Evolutionary conservation across 192 early-diverging fungal genomes (phyloP), one percentile per base, ranked within the genome.

Genomic region (Dissophora ornata): DNA sequence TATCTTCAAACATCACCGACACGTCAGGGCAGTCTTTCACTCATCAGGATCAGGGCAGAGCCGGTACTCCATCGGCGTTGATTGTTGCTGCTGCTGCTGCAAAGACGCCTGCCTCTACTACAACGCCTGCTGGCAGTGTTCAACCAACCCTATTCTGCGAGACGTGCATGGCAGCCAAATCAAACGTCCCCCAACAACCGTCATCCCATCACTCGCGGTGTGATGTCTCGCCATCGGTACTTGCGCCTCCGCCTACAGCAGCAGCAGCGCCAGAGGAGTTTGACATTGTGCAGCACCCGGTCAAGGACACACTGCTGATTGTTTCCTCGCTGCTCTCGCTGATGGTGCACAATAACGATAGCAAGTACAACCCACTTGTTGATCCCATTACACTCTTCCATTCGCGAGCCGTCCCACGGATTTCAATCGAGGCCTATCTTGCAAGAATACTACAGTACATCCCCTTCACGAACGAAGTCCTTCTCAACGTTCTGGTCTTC

Each of bases 401-500:
- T 66, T 88, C 90, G 29, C 78, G 90, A 26, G 78, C 90, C 0
- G 80, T 90, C 8, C 91, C 92, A 6, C 69, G 71, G 10, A 94
- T 94, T 44, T 79, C 85, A 4, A 67, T 92, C 30, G 79, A 80
- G 26, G 86, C 86, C 19, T 94, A 94, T 61, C 47, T 93, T 53
- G 62, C 69, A 16, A 81, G 91, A 1, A 87, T 93, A 36, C 74
- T 86, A 25, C 88, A 88, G 69, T 93, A 86, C 69, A 86, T 89
- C 15, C 86, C 86, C 15, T 86, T 90, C 51, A 83, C 83, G n/a
- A 92, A 91, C 54, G 91, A 90, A 71, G 81, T 85, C 4, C 71
- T 92, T 16, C 65, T 93, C 16, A 83, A 89, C 9, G 71, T 91
- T 0, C 81, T 93, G 25, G 89, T 92, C 9, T 92, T 90, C 68